A percentile compares a stretch with the other conserved stretches of the same genome.
Conservation (phyloP, 768 basidiomycete genomes). For the Xerocomellus dryophilus region DNA sequence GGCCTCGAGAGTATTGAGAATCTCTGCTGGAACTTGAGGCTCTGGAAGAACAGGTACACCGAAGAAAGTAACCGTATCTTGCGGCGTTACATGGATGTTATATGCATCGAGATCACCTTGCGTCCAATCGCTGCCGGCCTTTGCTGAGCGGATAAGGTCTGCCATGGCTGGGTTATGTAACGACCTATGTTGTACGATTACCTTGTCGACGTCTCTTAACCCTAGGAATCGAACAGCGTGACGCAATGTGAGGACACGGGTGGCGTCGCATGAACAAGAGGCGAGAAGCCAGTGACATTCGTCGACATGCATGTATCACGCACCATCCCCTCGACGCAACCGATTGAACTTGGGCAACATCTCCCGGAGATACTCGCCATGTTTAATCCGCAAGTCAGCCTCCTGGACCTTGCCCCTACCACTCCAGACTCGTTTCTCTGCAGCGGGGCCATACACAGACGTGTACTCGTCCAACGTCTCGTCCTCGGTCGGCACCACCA, state of each 20-base stretch:
- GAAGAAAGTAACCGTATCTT: too few species aligned
- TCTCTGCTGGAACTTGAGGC: too few species aligned
- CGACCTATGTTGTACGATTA: background rate
- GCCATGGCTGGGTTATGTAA: too few species aligned
- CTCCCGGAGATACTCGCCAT: conserved; percentile 87
- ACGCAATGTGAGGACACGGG: background rate
- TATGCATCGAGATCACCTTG: too few species aligned
- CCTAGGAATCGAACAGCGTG: too few species aligned
- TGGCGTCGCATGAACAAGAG: background rate
- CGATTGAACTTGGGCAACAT: conserved; percentile 90
- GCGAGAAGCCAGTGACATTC: background rate
- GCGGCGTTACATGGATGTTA: too few species aligned
- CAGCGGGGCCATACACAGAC: conserved; percentile 73
- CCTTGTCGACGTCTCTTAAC: background rate
- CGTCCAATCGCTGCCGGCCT: too few species aligned
- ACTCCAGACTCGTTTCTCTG: conserved; percentile 79
- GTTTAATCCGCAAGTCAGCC: conserved; percentile 78
- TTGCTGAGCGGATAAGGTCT: too few species aligned
- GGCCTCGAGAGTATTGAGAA: too few species aligned
- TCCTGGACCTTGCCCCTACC: conserved; percentile 83
- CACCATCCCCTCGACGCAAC: conserved; percentile 57
- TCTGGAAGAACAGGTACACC: too few species aligned
- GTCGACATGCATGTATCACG: conserved; percentile 23
- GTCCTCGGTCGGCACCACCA: conserved; percentile 75
- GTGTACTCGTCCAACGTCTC: conserved; percentile 82